These are phyloP conservation scores for Fusarium incarnatum DNA, from an alignment of 2,329 filamentous ascomycete genomes.

Conservation along the genomic window DNA sequence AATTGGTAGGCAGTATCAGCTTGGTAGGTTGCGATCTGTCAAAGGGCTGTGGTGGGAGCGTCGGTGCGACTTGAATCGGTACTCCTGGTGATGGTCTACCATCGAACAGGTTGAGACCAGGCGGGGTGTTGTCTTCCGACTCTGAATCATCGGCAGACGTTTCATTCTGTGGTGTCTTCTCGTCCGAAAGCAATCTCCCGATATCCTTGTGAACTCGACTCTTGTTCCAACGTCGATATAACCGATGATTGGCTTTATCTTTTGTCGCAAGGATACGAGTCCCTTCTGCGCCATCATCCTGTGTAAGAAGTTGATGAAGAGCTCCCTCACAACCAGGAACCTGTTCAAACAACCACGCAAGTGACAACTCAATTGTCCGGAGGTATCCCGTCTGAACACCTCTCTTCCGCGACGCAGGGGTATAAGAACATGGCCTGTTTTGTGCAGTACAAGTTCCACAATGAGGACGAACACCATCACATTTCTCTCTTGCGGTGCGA, in stretches of 20 bases:
- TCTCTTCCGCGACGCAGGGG: conserved; percentile 78
- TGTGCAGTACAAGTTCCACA: conserved; percentile 75
- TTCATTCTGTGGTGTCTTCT: conserved; percentile 49
- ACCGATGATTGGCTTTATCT: conserved; percentile 64
- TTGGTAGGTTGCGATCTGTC: conserved; percentile 30
- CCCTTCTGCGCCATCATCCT: conserved; percentile 56
- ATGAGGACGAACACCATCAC: conserved; percentile 74
- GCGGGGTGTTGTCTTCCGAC: conserved; percentile 46
- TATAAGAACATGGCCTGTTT: conserved; percentile 76
- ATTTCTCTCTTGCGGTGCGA: conserved; percentile 75
- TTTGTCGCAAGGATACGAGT: conserved; percentile 61
- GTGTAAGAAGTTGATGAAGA: conserved; percentile 65
- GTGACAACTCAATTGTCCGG: conserved; percentile 75
- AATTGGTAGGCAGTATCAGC: conserved; percentile 61
- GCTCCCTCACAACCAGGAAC: conserved; percentile 69
- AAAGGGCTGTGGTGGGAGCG: background rate
- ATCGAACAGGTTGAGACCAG: conserved; percentile 33
- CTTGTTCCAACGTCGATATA: conserved; percentile 72
- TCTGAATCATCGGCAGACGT: conserved; percentile 52
- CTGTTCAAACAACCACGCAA: conserved; percentile 74
- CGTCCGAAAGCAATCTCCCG: conserved; percentile 68
- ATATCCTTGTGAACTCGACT: conserved; percentile 72
- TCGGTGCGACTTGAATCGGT: conserved; percentile 25
- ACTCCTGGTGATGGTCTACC: conserved; percentile 38
- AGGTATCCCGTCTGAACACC: conserved; percentile 86